phyloP scores from a whole-genome alignment of 768 basidiomycete species.

The Mycena galopus region DNA sequence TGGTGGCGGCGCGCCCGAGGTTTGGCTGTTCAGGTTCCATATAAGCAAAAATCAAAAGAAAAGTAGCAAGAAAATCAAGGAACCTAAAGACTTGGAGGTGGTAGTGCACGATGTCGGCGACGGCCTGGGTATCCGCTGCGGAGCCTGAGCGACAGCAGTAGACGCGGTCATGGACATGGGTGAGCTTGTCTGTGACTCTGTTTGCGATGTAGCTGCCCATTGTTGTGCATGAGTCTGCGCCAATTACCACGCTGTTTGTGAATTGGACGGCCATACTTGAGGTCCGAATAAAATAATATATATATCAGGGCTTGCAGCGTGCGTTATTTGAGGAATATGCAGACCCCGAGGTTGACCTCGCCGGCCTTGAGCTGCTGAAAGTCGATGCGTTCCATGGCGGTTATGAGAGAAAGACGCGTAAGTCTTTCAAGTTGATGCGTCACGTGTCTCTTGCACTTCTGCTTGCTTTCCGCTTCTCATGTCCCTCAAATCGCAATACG shows the following conservation, averaged over 20 bases:
- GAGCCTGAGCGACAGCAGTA: slow-evolving; percentile 99
- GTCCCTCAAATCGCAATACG: slow-evolving; percentile 69
- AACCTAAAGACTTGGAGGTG: slow-evolving; percentile 82
- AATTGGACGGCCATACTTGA: slow-evolving; percentile 99
- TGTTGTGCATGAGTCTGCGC: slow-evolving; percentile 97
- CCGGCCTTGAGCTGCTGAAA: slow-evolving; percentile 91
- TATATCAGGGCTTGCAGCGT: not conserved
- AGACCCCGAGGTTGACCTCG: slow-evolving; percentile 96
- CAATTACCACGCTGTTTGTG: slow-evolving; percentile 93
- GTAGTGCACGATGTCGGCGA: slow-evolving; percentile 92
- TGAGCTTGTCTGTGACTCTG: slow-evolving; percentile 98
- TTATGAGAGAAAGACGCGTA: slow-evolving; percentile 48
- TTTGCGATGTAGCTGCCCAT: slow-evolving; percentile 98
- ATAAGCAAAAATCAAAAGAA: slow-evolving; percentile 20
- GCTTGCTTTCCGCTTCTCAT: slow-evolving; percentile 32
- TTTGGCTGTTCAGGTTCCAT: slow-evolving; percentile 62
- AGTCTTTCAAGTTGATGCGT: slow-evolving; percentile 45
- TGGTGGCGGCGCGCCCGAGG: slow-evolving; percentile 74
- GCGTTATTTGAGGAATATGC: slow-evolving; percentile 44
- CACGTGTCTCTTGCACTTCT: slow-evolving; percentile 34
- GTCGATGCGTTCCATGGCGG: slow-evolving; percentile 77
- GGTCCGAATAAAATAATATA: slow-evolving; percentile 67
- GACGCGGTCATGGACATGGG: slow-evolving; percentile 95
- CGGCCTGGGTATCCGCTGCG: slow-evolving; percentile 96
- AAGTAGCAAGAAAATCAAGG: slow-evolving; percentile 26